Evolutionary conservation across 495 filamentous ascomycete species (phyloP).

Genomic region (Penicillium bialowiezense): DNA sequence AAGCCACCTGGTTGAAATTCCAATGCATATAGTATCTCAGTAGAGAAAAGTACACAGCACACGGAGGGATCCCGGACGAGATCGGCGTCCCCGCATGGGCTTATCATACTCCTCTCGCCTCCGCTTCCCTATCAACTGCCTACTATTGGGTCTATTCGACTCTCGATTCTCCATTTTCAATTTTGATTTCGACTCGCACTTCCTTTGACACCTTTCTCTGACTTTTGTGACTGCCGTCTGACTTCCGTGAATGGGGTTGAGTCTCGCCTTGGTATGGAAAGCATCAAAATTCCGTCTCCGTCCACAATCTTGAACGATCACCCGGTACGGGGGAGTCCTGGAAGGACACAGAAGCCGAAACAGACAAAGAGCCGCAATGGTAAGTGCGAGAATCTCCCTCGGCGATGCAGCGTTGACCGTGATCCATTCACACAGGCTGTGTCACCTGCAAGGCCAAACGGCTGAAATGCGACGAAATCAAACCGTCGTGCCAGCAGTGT

Average conservation of each 20-base stretch:
- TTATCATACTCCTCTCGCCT: constrained; percentile 7
- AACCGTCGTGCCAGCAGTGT: constrained; percentile 74
- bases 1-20: background rate
- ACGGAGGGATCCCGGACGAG: constrained; percentile 2
- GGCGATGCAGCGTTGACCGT: constrained; percentile 20
- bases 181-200: background rate
- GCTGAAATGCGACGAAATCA: constrained; percentile 78
- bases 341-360: constrained; percentile 55
- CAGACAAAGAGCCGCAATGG: constrained; percentile 85
- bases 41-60: background rate
- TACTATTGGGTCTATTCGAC: constrained; percentile 1
- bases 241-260: constrained; percentile 6
- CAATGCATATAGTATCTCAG: background rate
- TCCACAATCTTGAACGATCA: constrained; percentile 53
- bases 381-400: constrained; percentile 44
- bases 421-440: constrained; percentile 62
- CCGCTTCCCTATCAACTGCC: constrained; percentile 2
- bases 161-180: background rate
- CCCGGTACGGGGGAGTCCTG: constrained; percentile 27
- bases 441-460: constrained; percentile 79
- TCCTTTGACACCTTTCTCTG: too few species aligned
- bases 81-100: constrained; percentile 8
- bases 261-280: constrained; percentile 50
- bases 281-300: constrained; percentile 62
- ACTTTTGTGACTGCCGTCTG: too few species aligned